These are phyloP conservation scores for Dispira simplex DNA, from an alignment of 192 early-diverging fungal species.

Conservation along the genomic window DNA sequence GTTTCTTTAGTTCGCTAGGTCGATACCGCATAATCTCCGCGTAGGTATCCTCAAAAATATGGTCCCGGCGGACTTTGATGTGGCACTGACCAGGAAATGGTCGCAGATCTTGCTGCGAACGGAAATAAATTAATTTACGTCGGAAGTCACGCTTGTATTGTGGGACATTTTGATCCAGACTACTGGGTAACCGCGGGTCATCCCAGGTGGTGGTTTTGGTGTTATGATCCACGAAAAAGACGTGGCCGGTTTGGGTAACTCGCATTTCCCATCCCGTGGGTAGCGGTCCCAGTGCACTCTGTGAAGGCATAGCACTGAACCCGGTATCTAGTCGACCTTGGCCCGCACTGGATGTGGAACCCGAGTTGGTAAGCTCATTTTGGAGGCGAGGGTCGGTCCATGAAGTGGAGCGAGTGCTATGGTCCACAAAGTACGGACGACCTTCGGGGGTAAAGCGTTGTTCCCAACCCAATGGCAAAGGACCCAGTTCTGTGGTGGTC, in stretches of 20 bases:
- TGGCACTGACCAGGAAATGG: constrained; percentile 79
- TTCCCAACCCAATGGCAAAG: constrained; percentile 76
- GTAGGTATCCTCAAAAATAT: constrained; percentile 93
- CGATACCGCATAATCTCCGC: constrained; percentile 89
- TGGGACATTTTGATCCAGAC: constrained; percentile 78
- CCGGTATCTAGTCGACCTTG: constrained; percentile 4
- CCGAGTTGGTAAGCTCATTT: constrained; percentile 12
- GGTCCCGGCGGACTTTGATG: constrained; percentile 74
- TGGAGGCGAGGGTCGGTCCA: constrained; percentile 74
- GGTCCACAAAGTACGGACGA: constrained; percentile 81
- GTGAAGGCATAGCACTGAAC: constrained; percentile 16
- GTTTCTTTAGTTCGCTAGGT: constrained; percentile 83
- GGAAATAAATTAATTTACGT: constrained; percentile 92
- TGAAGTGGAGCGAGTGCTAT: constrained; percentile 76
- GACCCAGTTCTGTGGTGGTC: constrained; percentile 31
- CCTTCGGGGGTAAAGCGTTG: constrained; percentile 64
- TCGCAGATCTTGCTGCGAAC: constrained; percentile 81
- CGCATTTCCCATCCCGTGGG: constrained; percentile 99
- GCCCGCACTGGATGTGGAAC: constrained; percentile 15
- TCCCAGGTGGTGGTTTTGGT: constrained; percentile 98
- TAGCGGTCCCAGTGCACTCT: constrained; percentile 53
- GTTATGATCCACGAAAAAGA: constrained; percentile 98
- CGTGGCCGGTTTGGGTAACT: constrained; percentile 78
- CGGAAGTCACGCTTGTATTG: constrained; percentile 99
- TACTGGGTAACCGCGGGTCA: constrained; percentile 73